phyloP scores from a whole-genome alignment of 2,329 filamentous ascomycete species.

The Aspergillus melleus region DNA sequence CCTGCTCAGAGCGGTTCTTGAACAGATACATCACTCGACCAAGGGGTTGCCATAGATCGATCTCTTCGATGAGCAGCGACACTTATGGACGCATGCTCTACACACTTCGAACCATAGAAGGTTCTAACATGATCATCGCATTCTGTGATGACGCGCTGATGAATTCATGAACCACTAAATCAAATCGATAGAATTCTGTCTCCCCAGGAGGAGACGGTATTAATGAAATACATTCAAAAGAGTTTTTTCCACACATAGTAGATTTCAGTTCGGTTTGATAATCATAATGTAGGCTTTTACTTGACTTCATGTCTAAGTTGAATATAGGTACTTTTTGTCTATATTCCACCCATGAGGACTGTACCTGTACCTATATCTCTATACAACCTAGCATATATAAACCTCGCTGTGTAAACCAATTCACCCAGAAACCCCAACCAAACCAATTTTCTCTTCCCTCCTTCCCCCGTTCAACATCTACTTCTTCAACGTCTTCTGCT shows the following conservation, averaged over 20 bases:
- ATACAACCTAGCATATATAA: neutral
- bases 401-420: neutral
- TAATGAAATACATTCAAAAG: neutral
- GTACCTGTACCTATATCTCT: neutral
- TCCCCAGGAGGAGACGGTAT: neutral
- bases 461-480: slow-evolving; percentile 13
- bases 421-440: slow-evolving; percentile 1
- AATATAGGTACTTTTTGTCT: neutral
- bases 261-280: too few species aligned
- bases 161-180: neutral
- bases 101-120: neutral
- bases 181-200: neutral
- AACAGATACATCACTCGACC: too few species aligned
- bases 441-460: neutral
- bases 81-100: neutral
- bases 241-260: too few species aligned
- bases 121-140: neutral
- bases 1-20: neutral
- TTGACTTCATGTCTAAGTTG: too few species aligned
- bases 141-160: neutral
- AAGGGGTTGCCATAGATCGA: too few species aligned
- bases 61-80: neutral
- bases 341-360: neutral
- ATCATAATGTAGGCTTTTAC: too few species aligned
- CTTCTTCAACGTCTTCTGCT: slow-evolving; percentile 75